Evolutionary conservation across 257 asterid genomes (phyloP), one percentile per base, ranked within the genome.

Genomic region (Dorcoceras hygrometricum): DNA sequence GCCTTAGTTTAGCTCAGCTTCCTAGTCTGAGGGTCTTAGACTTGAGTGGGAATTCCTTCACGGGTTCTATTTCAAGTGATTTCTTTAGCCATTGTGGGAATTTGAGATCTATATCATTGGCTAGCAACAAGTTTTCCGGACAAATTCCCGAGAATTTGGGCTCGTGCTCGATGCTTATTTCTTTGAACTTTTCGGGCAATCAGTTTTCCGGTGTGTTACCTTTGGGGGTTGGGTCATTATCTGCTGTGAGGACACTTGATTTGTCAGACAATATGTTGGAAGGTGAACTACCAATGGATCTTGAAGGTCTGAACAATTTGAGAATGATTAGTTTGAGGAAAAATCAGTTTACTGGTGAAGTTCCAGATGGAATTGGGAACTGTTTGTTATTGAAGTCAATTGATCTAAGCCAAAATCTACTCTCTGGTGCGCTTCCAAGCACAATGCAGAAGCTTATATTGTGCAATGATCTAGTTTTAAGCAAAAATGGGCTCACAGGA

Each of bases 101-200:
- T 6, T 57, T 91, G 12, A 76, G 75, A 70, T 68, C 75, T 32
- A 70, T 90, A 79, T 88, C 95, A 2, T 73, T 90, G 0, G 93
- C 97, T 18, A 83, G 76, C 46, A 90, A 90, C 88, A 71, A 81
- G 29, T 92, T 90, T 65, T 77, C 77, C 2, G 97, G 97, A 71
- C 32, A 65, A 57, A 72, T 90, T 60, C 96, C 97, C 1, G 59
- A 56, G 51, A 79, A 91, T 5, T 27, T 90, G 57, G 72, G 73
- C 53, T 81, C 91, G 0, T 90, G 97, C 65, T 70, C 93, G 8
- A 65, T 65, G 24, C 62, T 90, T 63, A 83, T 80, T 75, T 75
- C 76, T 69, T 73, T 88, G 5, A 83, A 88, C 70, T 73, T 91
- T 16, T 91, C 97, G 3, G 83, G 86, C 0, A 90, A 90, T 68